phyloP scores from a whole-genome alignment of 83 land plant genomes.

The Isoetes engelmannii region DNA sequence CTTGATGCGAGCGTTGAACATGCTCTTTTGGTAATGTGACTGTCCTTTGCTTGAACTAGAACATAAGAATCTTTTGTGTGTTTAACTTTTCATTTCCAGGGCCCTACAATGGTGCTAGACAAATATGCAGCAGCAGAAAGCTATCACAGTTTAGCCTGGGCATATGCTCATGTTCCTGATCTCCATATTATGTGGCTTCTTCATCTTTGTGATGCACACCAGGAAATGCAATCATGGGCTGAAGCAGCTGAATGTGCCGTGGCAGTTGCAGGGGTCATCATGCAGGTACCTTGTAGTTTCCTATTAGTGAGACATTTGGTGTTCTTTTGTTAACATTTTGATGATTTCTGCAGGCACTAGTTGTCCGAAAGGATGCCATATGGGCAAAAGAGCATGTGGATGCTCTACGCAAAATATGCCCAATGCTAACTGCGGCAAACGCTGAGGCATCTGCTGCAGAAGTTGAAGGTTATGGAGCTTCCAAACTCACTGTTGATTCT shows the following conservation, averaged over 20 bases:
- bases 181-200: slow-evolving; percentile 98
- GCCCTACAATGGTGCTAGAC: slow-evolving; percentile 58
- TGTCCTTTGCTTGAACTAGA: not conserved
- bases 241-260: slow-evolving; percentile 99
- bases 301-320: not conserved
- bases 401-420: slow-evolving; percentile 86
- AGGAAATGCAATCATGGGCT: slow-evolving; percentile 99
- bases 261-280: slow-evolving; percentile 99
- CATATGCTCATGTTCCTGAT: slow-evolving; percentile 98
- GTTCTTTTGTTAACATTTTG: not conserved
- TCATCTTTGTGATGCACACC: slow-evolving; percentile 97
- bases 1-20: slow-evolving; percentile 97
- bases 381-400: slow-evolving; percentile 84
- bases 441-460: slow-evolving; percentile 91
- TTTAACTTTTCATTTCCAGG: slow-evolving; percentile 32
- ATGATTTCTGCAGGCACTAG: slow-evolving; percentile 60
- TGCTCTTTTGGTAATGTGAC: slow-evolving; percentile 64
- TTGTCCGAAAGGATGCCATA: slow-evolving; percentile 83
- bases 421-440: slow-evolving; percentile 77
- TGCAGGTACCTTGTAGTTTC: slow-evolving; percentile 60
- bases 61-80: not conserved
- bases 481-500: slow-evolving; percentile 96
- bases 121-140: slow-evolving; percentile 95
- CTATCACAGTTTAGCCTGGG: slow-evolving; percentile 76
- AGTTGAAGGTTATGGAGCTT: slow-evolving; percentile 98